Conservation (phyloP, 495 filamentous ascomycete species). For the Echria macrotheca region DNA sequence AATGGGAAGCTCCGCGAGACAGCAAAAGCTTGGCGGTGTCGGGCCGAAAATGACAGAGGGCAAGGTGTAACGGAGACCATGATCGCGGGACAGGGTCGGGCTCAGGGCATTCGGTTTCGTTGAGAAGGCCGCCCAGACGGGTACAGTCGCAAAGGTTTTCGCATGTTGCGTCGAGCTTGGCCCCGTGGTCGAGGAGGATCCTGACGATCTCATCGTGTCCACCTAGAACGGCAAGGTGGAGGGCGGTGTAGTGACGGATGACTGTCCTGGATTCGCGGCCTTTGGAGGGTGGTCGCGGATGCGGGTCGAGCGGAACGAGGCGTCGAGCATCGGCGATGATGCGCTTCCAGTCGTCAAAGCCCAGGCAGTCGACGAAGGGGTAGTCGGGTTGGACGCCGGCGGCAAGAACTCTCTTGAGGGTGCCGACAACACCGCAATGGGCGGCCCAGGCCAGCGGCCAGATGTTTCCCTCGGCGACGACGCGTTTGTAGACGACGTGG, state of each 20-base stretch:
- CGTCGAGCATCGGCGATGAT: constrained; percentile 7
- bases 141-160: constrained; percentile 28
- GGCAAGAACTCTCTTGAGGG: constrained; percentile 20
- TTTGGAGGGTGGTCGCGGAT: constrained; percentile 10
- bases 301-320: constrained; percentile 20
- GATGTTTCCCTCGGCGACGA: constrained; percentile 12
- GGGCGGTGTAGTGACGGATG: constrained; percentile 18
- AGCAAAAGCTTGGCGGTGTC: constrained; percentile 30
- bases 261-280: constrained; percentile 14
- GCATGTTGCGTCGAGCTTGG: constrained; percentile 18
- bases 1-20: constrained; percentile 24
- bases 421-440: constrained; percentile 17
- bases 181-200: constrained; percentile 28
- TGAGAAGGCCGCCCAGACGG: constrained; percentile 20
- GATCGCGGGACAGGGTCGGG: not conserved
- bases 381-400: constrained; percentile 24
- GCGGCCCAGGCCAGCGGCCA: constrained; percentile 28
- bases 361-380: constrained; percentile 17
- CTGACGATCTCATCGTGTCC: constrained; percentile 29
- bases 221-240: constrained; percentile 34
- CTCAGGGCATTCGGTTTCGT: constrained; percentile 17
- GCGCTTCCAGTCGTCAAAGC: constrained; percentile 16
- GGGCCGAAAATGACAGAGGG: constrained; percentile 30
- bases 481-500: constrained; percentile 22
- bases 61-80: constrained; percentile 34